phyloP scores from a whole-genome alignment of 305 asterid species.

The Fraxinus xanthoxyloides region DNA sequence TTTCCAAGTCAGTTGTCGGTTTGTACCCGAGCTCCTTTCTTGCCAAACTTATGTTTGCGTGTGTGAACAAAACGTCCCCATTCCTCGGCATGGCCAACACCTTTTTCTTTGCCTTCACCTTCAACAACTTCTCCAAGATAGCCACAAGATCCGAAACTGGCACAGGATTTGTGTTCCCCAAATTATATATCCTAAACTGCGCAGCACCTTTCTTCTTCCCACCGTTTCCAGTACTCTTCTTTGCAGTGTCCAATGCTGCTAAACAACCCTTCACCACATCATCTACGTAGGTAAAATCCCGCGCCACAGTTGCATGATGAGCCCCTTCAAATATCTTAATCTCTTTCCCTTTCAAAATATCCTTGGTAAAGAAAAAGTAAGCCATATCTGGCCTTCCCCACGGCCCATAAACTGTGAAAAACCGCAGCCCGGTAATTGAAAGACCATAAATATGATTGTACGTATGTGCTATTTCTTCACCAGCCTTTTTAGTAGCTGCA shows the following conservation, averaged over 20 bases:
- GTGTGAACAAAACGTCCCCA: conserved; percentile 74
- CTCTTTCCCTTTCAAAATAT: conserved; percentile 69
- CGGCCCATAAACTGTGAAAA: conserved; percentile 83
- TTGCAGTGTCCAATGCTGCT: conserved; percentile 57
- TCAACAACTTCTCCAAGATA: conserved; percentile 68
- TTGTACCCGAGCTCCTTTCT: conserved; percentile 66
- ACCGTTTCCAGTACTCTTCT: conserved; percentile 72
- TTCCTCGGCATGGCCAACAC: conserved; percentile 65
- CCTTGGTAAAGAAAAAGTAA: conserved; percentile 71
- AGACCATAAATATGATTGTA: conserved; percentile 80
- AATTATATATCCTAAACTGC: conserved; percentile 58
- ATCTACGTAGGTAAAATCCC: conserved; percentile 83
- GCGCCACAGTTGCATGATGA: conserved; percentile 63
- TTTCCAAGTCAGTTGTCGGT: conserved; percentile 63
- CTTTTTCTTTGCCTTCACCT: conserved; percentile 64
- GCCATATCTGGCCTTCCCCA: conserved; percentile 97
- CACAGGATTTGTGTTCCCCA: conserved; percentile 75
- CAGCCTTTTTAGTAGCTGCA: conserved; percentile 87
- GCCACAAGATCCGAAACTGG: conserved; percentile 62
- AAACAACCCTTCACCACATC: conserved; percentile 83
- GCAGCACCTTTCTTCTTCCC: conserved; percentile 69
- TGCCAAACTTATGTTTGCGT: conserved; percentile 70
- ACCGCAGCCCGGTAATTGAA: conserved; percentile 68
- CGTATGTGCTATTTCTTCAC: conserved; percentile 80
- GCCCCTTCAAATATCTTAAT: conserved; percentile 63